These are phyloP conservation scores for Coffea humblotiana DNA, from an alignment of 305 asterid genomes.

Conservation along the genomic window DNA sequence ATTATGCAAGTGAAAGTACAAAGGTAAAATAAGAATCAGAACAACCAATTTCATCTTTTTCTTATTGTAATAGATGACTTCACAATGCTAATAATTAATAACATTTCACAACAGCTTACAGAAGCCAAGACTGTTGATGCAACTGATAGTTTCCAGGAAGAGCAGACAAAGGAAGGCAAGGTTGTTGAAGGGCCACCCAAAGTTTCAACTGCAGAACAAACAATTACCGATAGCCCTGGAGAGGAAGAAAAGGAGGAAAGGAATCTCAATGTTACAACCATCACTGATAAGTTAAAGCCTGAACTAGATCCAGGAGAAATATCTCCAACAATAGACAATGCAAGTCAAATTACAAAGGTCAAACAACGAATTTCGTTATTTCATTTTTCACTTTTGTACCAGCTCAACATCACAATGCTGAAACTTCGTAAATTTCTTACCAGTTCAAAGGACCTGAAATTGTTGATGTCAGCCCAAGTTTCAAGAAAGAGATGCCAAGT, in stretches of 20 bases:
- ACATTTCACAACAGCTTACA: conserved; percentile 26
- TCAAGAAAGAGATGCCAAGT: background rate
- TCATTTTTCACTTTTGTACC: background rate
- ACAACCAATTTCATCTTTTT: background rate
- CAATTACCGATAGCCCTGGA: conserved; percentile 24
- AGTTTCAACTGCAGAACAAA: conserved; percentile 17
- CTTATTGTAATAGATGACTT: background rate
- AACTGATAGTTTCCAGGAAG: conserved; percentile 18
- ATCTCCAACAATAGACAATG: background rate
- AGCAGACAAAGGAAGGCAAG: conserved; percentile 21
- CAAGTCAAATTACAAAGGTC: background rate
- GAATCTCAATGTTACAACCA: conserved; percentile 25
- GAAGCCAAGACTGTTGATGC: conserved; percentile 3
- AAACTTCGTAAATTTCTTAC: background rate
- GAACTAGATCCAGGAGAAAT: background rate
- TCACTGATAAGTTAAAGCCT: background rate
- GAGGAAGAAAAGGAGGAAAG: conserved; percentile 25
- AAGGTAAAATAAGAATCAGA: background rate
- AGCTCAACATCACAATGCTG: conserved; percentile 17
- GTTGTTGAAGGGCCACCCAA: conserved; percentile 9
- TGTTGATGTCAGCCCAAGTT: background rate
- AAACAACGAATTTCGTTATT: background rate
- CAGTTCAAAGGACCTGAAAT: conserved; percentile 1
- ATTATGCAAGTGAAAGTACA: background rate
- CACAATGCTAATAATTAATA: conserved; percentile 18